Evolutionary conservation across 2,329 filamentous ascomycete species (phyloP).

Genomic region (Pseudopyricularia cyperi): DNA sequence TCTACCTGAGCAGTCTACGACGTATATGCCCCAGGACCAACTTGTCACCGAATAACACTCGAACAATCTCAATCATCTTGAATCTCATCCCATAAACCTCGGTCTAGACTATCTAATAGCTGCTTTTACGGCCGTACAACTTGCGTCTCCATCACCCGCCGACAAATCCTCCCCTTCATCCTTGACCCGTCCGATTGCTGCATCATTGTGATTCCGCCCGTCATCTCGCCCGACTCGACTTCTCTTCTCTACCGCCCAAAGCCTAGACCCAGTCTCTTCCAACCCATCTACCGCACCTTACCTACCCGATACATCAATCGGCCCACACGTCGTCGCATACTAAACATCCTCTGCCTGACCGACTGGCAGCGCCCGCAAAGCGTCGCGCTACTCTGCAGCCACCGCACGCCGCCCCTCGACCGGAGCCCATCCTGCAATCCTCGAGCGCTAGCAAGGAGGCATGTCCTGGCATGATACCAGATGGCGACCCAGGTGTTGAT

Average conservation of each 20-base stretch:
- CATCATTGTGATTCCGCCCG: background rate
- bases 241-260: background rate
- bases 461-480: constrained; percentile 33
- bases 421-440: background rate
- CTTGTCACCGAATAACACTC: too few species aligned
- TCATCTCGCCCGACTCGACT: too few species aligned
- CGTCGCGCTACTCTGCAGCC: background rate
- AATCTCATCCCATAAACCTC: too few species aligned
- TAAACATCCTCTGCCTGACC: background rate
- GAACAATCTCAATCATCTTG: too few species aligned
- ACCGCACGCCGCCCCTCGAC: background rate
- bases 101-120: too few species aligned
- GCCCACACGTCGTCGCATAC: background rate
- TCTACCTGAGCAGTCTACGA: too few species aligned
- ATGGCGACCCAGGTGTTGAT: constrained; percentile 89
- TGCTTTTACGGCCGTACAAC: too few species aligned
- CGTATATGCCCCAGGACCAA: too few species aligned
- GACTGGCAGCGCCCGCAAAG: background rate
- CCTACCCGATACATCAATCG: background rate
- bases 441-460: background rate
- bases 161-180: background rate
- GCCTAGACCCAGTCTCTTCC: background rate
- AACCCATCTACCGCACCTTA: background rate
- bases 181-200: background rate
- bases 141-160: background rate